Evolutionary conservation across 1,139 yeast species (phyloP).

Genomic region (Blastobotrys aristatus): DNA sequence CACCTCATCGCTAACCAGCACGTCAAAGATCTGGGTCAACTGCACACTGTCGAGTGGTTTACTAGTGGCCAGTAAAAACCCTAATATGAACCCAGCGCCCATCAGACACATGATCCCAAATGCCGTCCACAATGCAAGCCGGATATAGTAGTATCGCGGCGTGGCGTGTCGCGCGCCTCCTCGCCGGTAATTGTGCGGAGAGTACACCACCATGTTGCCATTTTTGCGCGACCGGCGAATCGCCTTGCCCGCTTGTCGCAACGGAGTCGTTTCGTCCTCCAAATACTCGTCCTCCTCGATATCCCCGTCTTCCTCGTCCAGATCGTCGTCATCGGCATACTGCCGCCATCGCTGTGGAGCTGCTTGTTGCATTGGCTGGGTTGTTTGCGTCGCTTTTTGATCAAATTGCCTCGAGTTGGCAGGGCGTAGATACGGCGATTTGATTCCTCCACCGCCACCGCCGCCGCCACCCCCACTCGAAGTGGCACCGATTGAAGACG

Average conservation of each 20-base stretch:
- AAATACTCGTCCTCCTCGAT: slow-evolving; percentile 31
- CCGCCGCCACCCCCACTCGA: too few species aligned
- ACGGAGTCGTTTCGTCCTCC: slow-evolving; percentile 31
- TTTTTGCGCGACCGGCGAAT: slow-evolving; percentile 22
- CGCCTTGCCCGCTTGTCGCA: slow-evolving; percentile 23
- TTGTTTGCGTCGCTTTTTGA: slow-evolving; percentile 3
- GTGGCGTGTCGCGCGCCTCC: slow-evolving; percentile 13
- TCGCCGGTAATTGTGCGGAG: slow-evolving; percentile 34
- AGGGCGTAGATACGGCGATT: slow-evolving; percentile 14
- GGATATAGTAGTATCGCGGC: slow-evolving; percentile 25
- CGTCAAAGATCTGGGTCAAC: slow-evolving; percentile 57
- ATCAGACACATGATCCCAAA: slow-evolving; percentile 28
- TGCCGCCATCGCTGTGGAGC: slow-evolving; percentile 12
- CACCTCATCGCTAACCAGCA: slow-evolving; percentile 80
- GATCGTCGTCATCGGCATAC: slow-evolving; percentile 20
- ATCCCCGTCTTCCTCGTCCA: slow-evolving; percentile 29
- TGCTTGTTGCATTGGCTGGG: neutral
- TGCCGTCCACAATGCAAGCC: slow-evolving; percentile 30
- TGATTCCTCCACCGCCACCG: neutral
- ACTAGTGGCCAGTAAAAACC: slow-evolving; percentile 80
- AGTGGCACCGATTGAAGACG: neutral
- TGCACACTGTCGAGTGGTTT: slow-evolving; percentile 71
- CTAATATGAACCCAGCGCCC: slow-evolving; percentile 66
- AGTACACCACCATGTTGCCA: slow-evolving; percentile 25
- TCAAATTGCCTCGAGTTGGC: slow-evolving; percentile 15